A percentile compares a stretch with the other conserved stretches of the same genome.
These are phyloP conservation scores for Tolypocladium inflatum DNA, from an alignment of 2,329 filamentous ascomycete species.

Conservation along the genomic window DNA sequence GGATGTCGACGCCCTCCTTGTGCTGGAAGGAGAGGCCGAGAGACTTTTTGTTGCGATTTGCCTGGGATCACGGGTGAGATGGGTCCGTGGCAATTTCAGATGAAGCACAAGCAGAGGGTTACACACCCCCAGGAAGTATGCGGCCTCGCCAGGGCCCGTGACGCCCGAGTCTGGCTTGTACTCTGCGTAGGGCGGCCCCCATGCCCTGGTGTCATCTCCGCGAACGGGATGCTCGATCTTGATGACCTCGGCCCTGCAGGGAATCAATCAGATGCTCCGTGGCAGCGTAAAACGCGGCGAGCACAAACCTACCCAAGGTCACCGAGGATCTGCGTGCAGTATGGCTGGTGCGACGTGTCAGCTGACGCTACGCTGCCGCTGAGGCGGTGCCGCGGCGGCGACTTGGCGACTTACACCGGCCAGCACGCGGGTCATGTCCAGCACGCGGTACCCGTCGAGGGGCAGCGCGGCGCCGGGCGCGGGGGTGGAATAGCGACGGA, in stretches of 20 bases:
- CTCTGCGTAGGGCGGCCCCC: slow-evolving; percentile 88
- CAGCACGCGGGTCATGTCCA: slow-evolving; percentile 94
- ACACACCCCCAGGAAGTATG: slow-evolving; percentile 83
- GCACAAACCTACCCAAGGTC: slow-evolving; percentile 69
- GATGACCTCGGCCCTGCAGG: slow-evolving; percentile 77
- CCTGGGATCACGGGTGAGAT: slow-evolving; percentile 36
- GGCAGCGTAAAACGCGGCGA: neutral
- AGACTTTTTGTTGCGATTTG: slow-evolving; percentile 96
- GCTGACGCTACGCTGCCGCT: neutral
- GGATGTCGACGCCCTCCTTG: slow-evolving; percentile 69
- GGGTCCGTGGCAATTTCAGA: no score
- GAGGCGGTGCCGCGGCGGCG: neutral
- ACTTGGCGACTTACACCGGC: slow-evolving; percentile 61
- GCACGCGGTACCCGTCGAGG: slow-evolving; percentile 74
- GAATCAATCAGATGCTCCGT: neutral
- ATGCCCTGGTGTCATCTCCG: slow-evolving; percentile 90
- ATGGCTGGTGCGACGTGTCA: slow-evolving; percentile 54
- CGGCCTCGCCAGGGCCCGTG: slow-evolving; percentile 76
- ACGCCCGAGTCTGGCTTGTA: slow-evolving; percentile 53
- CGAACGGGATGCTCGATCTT: slow-evolving; percentile 90
- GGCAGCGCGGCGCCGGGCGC: slow-evolving; percentile 39
- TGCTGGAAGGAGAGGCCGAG: slow-evolving; percentile 86
- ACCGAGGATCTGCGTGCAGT: slow-evolving; percentile 93
- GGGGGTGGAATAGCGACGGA: slow-evolving; percentile 8
- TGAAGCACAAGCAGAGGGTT: neutral